Evolutionary conservation across 225 moss, liverwort and hornwort species (phyloP), one percentile per base, ranked within the genome.

Genomic region (Asterella californica): DNA sequence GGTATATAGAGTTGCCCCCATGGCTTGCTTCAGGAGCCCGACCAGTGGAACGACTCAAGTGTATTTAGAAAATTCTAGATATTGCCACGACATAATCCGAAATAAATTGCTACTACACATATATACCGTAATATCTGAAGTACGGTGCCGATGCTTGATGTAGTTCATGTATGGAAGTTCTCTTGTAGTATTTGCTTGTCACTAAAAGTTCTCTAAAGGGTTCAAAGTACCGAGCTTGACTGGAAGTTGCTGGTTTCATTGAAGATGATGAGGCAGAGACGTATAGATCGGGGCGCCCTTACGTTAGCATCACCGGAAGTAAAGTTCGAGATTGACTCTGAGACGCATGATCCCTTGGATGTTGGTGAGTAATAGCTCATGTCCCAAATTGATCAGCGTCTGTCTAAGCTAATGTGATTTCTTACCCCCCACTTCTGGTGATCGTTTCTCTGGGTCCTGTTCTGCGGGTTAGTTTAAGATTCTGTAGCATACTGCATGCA

Each of bases 251-350:
- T 72, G 63, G 61, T 65, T 5, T 63, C 49, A 66, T 49, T 79
- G 78, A 87, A 96, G 96, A 92, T 93, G 11, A 93, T 99, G 99
- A 92, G 99, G 77, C 81, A 89, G 73, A 87, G 99, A 53, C 93
- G 99, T 21, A 95, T 95, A 86, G 92, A 95, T 71, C 89, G 93
- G 81, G 99, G 99, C 80, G 99, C 99, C 18, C 84, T 99, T 53
- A 99, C 99, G 47, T 88, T 99, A 32, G 94, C 99, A 78, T 99
- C 99, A 76, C 99, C 99, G 11, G 99, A 99, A 89, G 99, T 99
- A 82, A 99, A 99, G 87, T 99, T 99, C 85, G 94, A 99, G 87
- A 99, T 99, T 81, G 99, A 99, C 76, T 95, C 99, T 10, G 99
- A 99, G 84, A 99, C 99, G 33, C 99, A 99, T 88, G 94, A 99